Conservation (phyloP, 2,329 filamentous ascomycete genomes). For the Neophaeococcomyces aloes region DNA sequence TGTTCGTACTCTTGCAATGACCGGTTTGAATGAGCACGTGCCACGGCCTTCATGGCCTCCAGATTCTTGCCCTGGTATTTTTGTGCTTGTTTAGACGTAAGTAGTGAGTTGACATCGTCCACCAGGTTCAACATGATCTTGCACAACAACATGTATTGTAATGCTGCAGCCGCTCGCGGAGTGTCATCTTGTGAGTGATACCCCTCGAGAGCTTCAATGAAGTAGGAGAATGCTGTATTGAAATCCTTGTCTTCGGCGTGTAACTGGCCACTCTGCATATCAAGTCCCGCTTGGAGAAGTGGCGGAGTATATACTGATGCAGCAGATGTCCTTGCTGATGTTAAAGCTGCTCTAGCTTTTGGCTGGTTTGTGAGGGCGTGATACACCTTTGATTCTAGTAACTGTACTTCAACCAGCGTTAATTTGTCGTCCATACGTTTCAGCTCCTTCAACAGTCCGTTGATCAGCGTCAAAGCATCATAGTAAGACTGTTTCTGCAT, state of each 20-base stretch:
- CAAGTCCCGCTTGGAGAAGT: slow-evolving; percentile 84
- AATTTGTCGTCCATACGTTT: slow-evolving; percentile 98
- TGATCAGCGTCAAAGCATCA: slow-evolving; percentile 92
- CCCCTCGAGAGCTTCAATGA: slow-evolving; percentile 95
- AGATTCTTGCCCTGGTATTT: slow-evolving; percentile 93
- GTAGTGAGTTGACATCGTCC: slow-evolving; percentile 89
- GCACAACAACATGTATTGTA: slow-evolving; percentile 99
- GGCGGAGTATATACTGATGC: slow-evolving; percentile 96
- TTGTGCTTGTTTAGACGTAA: slow-evolving; percentile 91
- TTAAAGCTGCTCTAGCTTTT: slow-evolving; percentile 89
- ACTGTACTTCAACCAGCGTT: slow-evolving; percentile 92
- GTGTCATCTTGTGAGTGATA: slow-evolving; percentile 89
- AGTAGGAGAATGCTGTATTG: slow-evolving; percentile 97
- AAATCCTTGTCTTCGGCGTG: slow-evolving; percentile 98
- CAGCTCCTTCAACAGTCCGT: slow-evolving; percentile 86
- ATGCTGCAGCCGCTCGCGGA: slow-evolving; percentile 80
- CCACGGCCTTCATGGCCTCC: slow-evolving; percentile 98
- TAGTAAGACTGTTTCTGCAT: slow-evolving; percentile 98
- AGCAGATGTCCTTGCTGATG: slow-evolving; percentile 85
- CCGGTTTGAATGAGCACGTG: slow-evolving; percentile 86
- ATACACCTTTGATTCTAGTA: slow-evolving; percentile 93
- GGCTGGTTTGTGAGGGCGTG: slow-evolving; percentile 93
- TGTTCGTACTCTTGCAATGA: slow-evolving; percentile 96
- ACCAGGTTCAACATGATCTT: slow-evolving; percentile 98
- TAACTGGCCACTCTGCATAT: slow-evolving; percentile 99